phyloP scores from a whole-genome alignment of 2,329 filamentous ascomycete genomes.

The Alternaria solani region DNA sequence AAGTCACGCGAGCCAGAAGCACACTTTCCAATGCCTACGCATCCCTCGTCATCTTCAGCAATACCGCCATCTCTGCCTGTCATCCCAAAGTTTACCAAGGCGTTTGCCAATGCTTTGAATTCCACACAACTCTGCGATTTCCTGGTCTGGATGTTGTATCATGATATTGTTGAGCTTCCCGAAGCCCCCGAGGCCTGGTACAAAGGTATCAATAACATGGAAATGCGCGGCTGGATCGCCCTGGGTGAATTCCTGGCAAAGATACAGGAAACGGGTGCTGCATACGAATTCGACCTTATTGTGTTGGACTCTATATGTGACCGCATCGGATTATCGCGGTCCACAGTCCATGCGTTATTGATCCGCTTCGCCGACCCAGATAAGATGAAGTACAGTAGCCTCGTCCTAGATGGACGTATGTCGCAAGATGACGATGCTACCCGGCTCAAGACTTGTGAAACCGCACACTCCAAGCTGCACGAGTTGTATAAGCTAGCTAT shows the following conservation, averaged over 20 bases:
- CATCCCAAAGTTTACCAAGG: slow-evolving; percentile 14
- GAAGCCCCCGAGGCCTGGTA: slow-evolving; percentile 29
- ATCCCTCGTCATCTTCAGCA: neutral
- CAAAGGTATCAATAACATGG: slow-evolving; percentile 16
- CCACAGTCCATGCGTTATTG: slow-evolving; percentile 19
- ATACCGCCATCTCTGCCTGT: neutral
- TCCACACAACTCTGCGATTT: slow-evolving; percentile 28
- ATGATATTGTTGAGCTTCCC: slow-evolving; percentile 33
- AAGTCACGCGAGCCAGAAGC: neutral
- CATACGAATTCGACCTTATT: slow-evolving; percentile 23
- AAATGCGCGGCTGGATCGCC: slow-evolving; percentile 36
- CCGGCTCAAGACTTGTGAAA: slow-evolving; percentile 15
- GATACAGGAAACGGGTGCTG: neutral
- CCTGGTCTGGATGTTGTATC: slow-evolving; percentile 33
- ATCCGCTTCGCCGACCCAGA: slow-evolving; percentile 22
- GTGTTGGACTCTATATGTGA: slow-evolving; percentile 31
- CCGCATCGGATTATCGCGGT: slow-evolving; percentile 14
- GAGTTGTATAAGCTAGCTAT: slow-evolving; percentile 12
- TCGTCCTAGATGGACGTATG: neutral
- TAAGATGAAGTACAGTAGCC: slow-evolving; percentile 27
- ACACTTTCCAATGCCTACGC: slow-evolving; percentile 5
- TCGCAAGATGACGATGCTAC: neutral
- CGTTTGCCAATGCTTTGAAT: slow-evolving; percentile 30
- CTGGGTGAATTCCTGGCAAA: slow-evolving; percentile 22
- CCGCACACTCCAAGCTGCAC: slow-evolving; percentile 15